Base-by-base conservation (phyloP, 495 filamentous ascomycete genomes). In the Penicillium psychrofluorescens region DNA sequence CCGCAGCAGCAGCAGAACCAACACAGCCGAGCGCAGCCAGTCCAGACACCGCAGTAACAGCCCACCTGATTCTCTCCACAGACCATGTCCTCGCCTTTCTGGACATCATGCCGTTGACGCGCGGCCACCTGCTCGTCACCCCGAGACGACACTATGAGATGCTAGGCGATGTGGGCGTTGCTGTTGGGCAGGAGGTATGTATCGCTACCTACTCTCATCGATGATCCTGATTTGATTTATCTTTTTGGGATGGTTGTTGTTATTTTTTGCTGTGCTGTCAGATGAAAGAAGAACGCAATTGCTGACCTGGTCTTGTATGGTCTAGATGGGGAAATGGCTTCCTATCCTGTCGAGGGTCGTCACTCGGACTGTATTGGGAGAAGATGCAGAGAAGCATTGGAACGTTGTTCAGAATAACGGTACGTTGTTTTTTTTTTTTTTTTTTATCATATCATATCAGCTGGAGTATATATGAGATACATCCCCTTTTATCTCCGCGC, bases 371-470 rank as follows among this genome's bases (percentile, higher is more conserved):
- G 49, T 74, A 2, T 70, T 63, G 34, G 68, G 62, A 6, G 59
- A 56, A 8, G 56, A 57, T 30, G 46, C 55, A 4, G 61, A 59
- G 28, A 48, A 49, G 34, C 77, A 88, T 29, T 73, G 70, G 82
- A 97, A 97, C 64, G 76, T 95, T 14, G 86, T 95, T 47, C 89
- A 95, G 70, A 97, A 97, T 65, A 97, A 95, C 63, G 90, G 81
- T 84, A 66, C 31, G 65, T 64, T 32, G 35, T 27, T 8, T 28
- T 11, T 22, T 34, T 39, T 29, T 35, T 43, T 44, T 44, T 16
- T 32, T 28, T 44, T 43, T 40, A 1, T 16, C 4, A 1, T 8
- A 16, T 45, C 11, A 22, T 36, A 30, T 41, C 8, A 29, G 35
- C 8, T 33, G 36, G 40, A 14, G n/a, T 22, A 29, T 35, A 27